Evolutionary conservation across 2,329 filamentous ascomycete species (phyloP), one percentile per base, ranked within the genome.

Genomic region (Aspergillus sp.): DNA sequence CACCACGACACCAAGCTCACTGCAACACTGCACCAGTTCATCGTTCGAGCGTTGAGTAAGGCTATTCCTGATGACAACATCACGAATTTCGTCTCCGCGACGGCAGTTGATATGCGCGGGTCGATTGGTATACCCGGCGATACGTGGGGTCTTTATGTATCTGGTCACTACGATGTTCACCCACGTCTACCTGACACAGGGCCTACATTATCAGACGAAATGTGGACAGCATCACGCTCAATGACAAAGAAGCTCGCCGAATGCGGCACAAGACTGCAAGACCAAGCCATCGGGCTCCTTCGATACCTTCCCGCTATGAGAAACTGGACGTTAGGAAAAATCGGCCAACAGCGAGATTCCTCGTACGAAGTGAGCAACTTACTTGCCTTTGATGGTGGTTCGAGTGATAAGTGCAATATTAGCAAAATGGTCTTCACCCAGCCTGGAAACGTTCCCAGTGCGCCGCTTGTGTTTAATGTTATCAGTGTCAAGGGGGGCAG

Each of bases 311-410:
- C 58, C 5, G 64, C 66, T 42, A 62, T 74, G 27, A 52, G 66
- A 5, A 52, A 54, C 7, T 76, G 72, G 72, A 59, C 62, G 4
- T 36, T 53, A 7, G 59, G 58, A 2, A 68, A 73, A 36, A 39
- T 73, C 7, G 66, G 66, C 5, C 50, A 65, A 41, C 45, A 47
- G 27, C 59, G 72, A 27, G 69, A 71, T 33, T 57, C 48, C 11
- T 71, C 69, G 5, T 74, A 69, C 42, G 71, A 74, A 51, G 43
- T 76, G 7, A 75, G 72, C 53, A 76, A 76, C 47, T 39, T 74
- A 2, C 62, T 66, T 28, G 60, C 54, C 3, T 70, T 74, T 48
- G 57, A 66, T 38, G 49, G 44, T 11, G 44, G 28, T 29, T 40
- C 28, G 4, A 35, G 30, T 4, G 43, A 42, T 1, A 31, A 34